Evolutionary conservation across 495 filamentous ascomycete species (phyloP).

Genomic region (Tetracladium marchalianum): DNA sequence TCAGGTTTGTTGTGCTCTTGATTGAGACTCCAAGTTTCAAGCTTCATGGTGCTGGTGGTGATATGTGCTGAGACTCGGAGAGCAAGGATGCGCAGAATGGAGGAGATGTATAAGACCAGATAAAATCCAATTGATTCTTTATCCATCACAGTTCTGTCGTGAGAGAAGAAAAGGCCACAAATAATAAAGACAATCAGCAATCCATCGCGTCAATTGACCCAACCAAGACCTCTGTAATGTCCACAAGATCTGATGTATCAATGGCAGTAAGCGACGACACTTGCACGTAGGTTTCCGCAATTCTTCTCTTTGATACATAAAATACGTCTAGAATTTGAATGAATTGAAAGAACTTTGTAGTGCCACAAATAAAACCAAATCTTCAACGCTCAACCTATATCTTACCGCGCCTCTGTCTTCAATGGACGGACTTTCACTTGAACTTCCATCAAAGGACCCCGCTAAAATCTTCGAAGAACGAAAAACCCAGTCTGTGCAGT

Average conservation of each 20-base stretch:
- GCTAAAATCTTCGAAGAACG: not conserved
- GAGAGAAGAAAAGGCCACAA: not conserved
- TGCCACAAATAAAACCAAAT: not conserved
- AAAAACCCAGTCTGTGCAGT: not conserved
- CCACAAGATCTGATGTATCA: constrained; percentile 2
- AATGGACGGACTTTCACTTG: not conserved
- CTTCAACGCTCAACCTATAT: constrained; percentile 2
- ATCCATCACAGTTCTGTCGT: not conserved
- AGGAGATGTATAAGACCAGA: not conserved
- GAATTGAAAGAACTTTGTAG: not conserved
- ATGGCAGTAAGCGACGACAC: not conserved
- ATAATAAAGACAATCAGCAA: not conserved
- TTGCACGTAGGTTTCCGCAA: not conserved
- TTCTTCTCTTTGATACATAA: not conserved
- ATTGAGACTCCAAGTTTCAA: not conserved
- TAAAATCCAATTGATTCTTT: not conserved
- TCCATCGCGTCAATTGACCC: not conserved
- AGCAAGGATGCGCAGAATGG: not conserved
- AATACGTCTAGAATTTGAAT: too few relatives aligned
- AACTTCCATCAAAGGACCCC: not conserved
- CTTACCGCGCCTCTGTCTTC: not conserved
- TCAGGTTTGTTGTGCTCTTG: not conserved
- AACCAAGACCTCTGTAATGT: not conserved
- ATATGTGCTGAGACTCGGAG: not conserved
- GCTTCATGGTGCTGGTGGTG: not conserved